A percentile compares a stretch with the other conserved stretches of the same genome.
These are phyloP conservation scores for Exophiala mesophila DNA, from an alignment of 2,329 filamentous ascomycete species.

Conservation along the genomic window DNA sequence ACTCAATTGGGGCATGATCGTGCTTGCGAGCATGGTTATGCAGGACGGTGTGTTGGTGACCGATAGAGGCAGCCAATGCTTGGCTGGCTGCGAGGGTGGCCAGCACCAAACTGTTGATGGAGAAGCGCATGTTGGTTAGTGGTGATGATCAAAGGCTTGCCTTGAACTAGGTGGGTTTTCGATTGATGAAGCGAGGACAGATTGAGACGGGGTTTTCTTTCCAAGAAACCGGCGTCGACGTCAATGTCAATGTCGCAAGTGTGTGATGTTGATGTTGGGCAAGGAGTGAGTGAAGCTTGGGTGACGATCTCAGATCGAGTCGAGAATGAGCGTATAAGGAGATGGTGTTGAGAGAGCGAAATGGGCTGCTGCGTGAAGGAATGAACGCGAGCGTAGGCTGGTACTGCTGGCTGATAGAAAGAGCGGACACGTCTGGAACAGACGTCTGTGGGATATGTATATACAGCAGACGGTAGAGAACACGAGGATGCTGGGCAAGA, in stretches of 20 bases:
- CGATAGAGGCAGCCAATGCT: slow-evolving; percentile 21
- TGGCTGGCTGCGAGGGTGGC: slow-evolving; percentile 25
- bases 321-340: slow-evolving; percentile 9
- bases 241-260: too few relatives aligned
- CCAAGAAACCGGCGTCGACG: too few relatives aligned
- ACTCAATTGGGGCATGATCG: slow-evolving; percentile 15
- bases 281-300: slow-evolving; percentile 16
- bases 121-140: slow-evolving; percentile 23
- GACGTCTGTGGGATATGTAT: slow-evolving; percentile 22
- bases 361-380: slow-evolving; percentile 20
- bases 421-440: slow-evolving; percentile 19
- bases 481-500: slow-evolving; percentile 11
- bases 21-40: slow-evolving; percentile 22
- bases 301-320: slow-evolving; percentile 25
- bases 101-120: slow-evolving; percentile 26
- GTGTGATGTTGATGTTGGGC: too few relatives aligned
- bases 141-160: slow-evolving; percentile 15
- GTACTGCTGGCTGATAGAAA: slow-evolving; percentile 18
- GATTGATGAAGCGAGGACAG: too few relatives aligned
- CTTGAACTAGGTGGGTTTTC: slow-evolving; percentile 6
- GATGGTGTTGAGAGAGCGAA: slow-evolving; percentile 11
- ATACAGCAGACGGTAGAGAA: slow-evolving; percentile 7
- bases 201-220: too few relatives aligned
- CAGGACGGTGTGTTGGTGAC: slow-evolving; percentile 11
- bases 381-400: slow-evolving; percentile 24